Base-by-base conservation (phyloP, 1,284 basidiomycete genomes). In the Ganoderma lingzhi region DNA sequence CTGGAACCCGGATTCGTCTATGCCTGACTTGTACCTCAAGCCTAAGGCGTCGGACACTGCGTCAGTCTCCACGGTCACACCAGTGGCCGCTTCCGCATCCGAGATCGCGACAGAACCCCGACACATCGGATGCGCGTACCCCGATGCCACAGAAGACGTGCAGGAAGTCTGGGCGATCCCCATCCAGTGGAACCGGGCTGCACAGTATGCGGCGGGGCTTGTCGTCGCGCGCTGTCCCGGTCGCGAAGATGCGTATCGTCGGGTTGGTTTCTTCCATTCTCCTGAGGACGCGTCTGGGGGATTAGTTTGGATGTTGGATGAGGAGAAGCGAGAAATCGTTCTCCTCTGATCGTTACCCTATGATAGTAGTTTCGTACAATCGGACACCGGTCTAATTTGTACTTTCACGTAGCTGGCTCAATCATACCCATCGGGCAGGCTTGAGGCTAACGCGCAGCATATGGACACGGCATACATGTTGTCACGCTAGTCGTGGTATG, bases 111-210 rank as follows among this genome's bases (percentile, higher is more conserved):
- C 23, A 8, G 63, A 64, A 35, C 35, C 69, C 3, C 35, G 39
- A 9, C 64, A 65, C 32, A 67, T 70, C n/a, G 69, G 69, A 1
- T 67, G 66, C 28, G 69, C 69, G 37, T 70, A 70, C 55, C 69
- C 69, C 19, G 69, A 70, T 39, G 44, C 60, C 32, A 39, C 44
- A 17, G 69, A 65, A 56, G 63, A 67, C 15, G 63, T 62, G 59
- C 30, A 66, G 58, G 68, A 70, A 45, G 45, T 70, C 5, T 72
- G 66, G 69, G 64, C 71, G 5, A 59, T 72, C 15, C 64, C 68
- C 6, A 28, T 70, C 62, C 30, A 65, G 55, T 70, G 69, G 69
- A 70, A 68, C 63, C 23, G 17, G 37, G 2, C 51, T 6, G 44
- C 64, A 23, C 66, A 67, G 39, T 66, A 70, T 45, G 64, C 64